phyloP scores from a whole-genome alignment of 257 asterid genomes.

The Solanum okadae region DNA sequence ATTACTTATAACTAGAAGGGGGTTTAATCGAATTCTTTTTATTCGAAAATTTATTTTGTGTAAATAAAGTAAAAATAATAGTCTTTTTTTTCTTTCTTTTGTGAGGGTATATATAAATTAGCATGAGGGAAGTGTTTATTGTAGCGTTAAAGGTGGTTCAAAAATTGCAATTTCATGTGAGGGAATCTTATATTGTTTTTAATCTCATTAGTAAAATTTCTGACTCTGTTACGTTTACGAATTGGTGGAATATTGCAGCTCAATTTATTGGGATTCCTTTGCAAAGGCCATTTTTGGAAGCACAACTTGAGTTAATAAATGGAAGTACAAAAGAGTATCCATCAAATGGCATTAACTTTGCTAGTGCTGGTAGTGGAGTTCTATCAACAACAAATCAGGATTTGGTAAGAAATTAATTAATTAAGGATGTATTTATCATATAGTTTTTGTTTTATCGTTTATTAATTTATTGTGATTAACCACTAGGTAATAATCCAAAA shows the following conservation, averaged over 20 bases:
- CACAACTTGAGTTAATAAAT: slow-evolving; percentile 28
- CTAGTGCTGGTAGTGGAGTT: slow-evolving; percentile 90
- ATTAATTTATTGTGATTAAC: not conserved
- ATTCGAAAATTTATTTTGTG: not conserved
- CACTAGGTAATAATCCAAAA: not conserved
- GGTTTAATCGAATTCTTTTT: not conserved
- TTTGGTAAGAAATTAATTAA: slow-evolving; percentile 20
- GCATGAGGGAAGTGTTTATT: not conserved
- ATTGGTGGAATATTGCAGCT: slow-evolving; percentile 25
- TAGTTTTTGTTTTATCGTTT: not conserved
- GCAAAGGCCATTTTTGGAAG: slow-evolving; percentile 57
- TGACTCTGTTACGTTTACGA: not conserved
- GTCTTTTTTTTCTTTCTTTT: not conserved
- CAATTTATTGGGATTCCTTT: slow-evolving; percentile 42
- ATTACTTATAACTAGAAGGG: not conserved
- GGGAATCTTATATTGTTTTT: not conserved
- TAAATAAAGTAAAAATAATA: not conserved
- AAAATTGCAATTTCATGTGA: not conserved
- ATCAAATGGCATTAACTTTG: slow-evolving; percentile 65
- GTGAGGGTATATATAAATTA: not conserved
- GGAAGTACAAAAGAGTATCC: slow-evolving; percentile 36
- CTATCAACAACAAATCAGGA: slow-evolving; percentile 41
- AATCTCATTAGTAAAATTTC: not conserved
- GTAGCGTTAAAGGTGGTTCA: not conserved
- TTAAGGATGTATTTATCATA: not conserved